Percentiles rank a stretch among this genome's conserved stretches.
Conservation (phyloP, 305 asterid species). For the Fraxinus ornus region DNA sequence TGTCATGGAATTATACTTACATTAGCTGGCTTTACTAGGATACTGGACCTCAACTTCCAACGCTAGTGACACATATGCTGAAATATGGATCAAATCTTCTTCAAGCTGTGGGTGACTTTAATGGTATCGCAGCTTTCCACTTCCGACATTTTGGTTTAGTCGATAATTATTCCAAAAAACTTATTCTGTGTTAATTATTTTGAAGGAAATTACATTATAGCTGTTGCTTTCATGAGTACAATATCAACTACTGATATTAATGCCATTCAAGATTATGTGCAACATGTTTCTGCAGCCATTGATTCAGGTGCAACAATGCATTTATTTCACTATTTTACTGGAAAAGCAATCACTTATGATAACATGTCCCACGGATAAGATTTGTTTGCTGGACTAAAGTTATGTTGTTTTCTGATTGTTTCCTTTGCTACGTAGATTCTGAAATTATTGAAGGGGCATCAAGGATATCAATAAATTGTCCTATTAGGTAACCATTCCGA, state of each 20-base stretch:
- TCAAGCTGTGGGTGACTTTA: conserved; percentile 87
- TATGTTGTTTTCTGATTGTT: not conserved
- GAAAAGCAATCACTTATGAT: conserved; percentile 7
- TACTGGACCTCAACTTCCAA: conserved; percentile 79
- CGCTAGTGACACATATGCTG: conserved; percentile 55
- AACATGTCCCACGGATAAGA: not conserved
- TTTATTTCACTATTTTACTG: conserved; percentile 8
- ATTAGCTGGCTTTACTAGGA: conserved; percentile 49
- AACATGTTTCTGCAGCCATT: conserved; percentile 49
- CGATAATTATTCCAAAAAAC: conserved; percentile 18
- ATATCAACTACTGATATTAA: conserved; percentile 41
- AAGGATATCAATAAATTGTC: not conserved
- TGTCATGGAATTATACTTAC: conserved; percentile 12
- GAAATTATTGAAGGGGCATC: conserved; percentile 1
- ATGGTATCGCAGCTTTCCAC: conserved; percentile 45
- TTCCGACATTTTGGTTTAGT: conserved; percentile 6
- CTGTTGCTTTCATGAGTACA: conserved; percentile 67
- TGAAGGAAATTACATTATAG: conserved; percentile 72
- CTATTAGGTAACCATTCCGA: not conserved
- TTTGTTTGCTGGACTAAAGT: conserved; percentile 10
- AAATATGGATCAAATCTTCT: conserved; percentile 84
- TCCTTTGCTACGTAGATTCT: not conserved
- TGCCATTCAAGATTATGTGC: conserved; percentile 63
- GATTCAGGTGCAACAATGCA: conserved; percentile 46
- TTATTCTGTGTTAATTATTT: conserved; percentile 29